Evolutionary conservation across 305 asterid genomes (phyloP), one percentile per base, ranked within the genome.

Genomic region (Rubia occidens): DNA sequence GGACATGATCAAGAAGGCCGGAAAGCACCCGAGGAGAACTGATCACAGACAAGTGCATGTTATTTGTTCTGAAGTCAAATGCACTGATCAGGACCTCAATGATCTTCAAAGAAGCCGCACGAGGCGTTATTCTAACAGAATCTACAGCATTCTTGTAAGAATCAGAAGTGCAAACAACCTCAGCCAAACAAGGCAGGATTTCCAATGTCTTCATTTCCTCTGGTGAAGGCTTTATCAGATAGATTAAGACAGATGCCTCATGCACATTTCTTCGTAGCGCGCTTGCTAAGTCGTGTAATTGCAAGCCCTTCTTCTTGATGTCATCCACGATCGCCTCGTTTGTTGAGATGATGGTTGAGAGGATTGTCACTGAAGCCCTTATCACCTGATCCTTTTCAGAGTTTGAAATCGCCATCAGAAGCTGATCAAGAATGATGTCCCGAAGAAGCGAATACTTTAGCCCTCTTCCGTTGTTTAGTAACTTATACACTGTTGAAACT

Each of bases 51-150:
- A 93, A 64, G 51, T 93, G 92, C 83, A 67, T 69, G 42, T 80
- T 75, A 55, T 88, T 93, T 7, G 98, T 85, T 62, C 85, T 87
- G 55, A 35, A 74, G 81, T 92, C 98, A 63, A 85, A 88, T 29
- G 93, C 93, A 21, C 85, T 81, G 72, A 90, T 93, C 6, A 92
- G 74, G 15, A 79, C 77, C 78, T 92, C 96, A 60, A 92, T 88
- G 67, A 92, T 88, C 96, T 84, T 87, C 74, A 92, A 42, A 0
- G 98, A 90, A 4, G 98, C 98, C 7, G 93, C 85, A 1, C 95
- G 86, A 8, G 98, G 98, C 29, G 98, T 84, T 54, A 88, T 67
- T 44, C 44, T 15, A 35, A 83, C 76, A 32, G 91, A 69, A 29
- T 77, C 76, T 24, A 83, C 60, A 26, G 75, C 82, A 20, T 75